These are phyloP conservation scores for Plasmodium berghei DNA, from an alignment of 169 alveolate species.

Conservation along the genomic window DNA sequence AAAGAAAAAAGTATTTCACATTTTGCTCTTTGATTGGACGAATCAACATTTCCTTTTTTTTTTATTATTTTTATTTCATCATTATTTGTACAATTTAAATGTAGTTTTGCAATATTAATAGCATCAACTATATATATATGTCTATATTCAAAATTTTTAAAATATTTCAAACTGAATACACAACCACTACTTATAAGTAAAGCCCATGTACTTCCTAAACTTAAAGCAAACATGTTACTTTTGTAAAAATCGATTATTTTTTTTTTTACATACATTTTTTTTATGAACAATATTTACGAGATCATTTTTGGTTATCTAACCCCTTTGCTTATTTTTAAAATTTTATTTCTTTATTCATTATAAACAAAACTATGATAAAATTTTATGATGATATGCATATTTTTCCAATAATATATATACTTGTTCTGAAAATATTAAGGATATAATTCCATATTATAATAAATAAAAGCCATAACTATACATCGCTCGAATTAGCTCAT, in stretches of 20 bases:
- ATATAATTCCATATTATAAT: too few species aligned
- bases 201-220: conserved; percentile 65
- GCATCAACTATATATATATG: conserved; percentile 47
- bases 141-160: conserved; percentile 31
- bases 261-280: conserved; percentile 37
- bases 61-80: conserved; percentile 28
- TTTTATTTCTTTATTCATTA: too few species aligned
- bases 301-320: too few species aligned
- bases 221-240: conserved; percentile 46
- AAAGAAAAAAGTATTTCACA: conserved; percentile 34
- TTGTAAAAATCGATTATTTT: conserved; percentile 25
- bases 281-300: too few species aligned
- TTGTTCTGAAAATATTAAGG: too few species aligned
- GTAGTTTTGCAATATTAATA: conserved; percentile 27
- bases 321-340: too few species aligned
- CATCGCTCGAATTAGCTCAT: too few species aligned
- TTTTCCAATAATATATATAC: too few species aligned
- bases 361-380: too few species aligned
- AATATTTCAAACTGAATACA: conserved; percentile 33
- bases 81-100: conserved; percentile 26
- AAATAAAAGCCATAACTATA: too few species aligned
- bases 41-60: conserved; percentile 64
- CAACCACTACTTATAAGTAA: conserved; percentile 28
- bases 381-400: too few species aligned
- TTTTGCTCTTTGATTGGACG: conserved; percentile 55